Evolutionary conservation across 768 basidiomycete species (phyloP), one percentile per base, ranked within the genome.

Genomic region (Boletus eberwhitei): DNA sequence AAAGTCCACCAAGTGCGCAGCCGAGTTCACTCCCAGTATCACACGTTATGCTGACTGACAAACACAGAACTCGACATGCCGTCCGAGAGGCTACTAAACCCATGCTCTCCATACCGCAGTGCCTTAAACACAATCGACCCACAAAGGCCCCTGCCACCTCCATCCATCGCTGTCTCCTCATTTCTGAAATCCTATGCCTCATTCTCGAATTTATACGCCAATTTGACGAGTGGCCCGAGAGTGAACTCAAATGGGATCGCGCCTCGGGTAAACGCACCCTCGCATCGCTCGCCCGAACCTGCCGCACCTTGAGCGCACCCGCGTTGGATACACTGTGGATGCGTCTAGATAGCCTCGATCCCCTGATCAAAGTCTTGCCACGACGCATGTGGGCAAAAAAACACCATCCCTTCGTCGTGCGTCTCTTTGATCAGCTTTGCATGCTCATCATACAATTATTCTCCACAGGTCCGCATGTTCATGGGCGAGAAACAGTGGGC

Each of bases 271-370:
- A 62, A 36, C 57, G 57, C 13, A 59, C 68, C 2, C 67, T 69
- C 8, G 67, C 59, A 40, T 57, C 55, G 0, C 67, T 70, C 16
- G 67, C 69, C 8, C 54, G 60, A 39, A 71, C 68, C 0, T 70
- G 69, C 40, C 59, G 50, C 12, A 51, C 63, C 0, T 54, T 69
- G 41, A 63, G 58, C 26, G 49, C 26, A n/a, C 54, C 61, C 2
- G 60, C 68, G 1, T 26, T 70, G n/a, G 68, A 70, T 58, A 52
- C 38, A 1, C 60, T 71, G 7, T 70, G 68, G 68, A 61, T 61
- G 66, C 56, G 59, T 42, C 55, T 67, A 2, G 66, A 67, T n/a
- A 59, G 44, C 29, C 66, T 67, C 17, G 66, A 67, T 58, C 66
- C 66, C 0, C 46, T 67, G 44, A 67, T 67, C 19, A 65, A 52